phyloP scores from a whole-genome alignment of 495 filamentous ascomycete genomes.

The Aspergillus bertholletiae region DNA sequence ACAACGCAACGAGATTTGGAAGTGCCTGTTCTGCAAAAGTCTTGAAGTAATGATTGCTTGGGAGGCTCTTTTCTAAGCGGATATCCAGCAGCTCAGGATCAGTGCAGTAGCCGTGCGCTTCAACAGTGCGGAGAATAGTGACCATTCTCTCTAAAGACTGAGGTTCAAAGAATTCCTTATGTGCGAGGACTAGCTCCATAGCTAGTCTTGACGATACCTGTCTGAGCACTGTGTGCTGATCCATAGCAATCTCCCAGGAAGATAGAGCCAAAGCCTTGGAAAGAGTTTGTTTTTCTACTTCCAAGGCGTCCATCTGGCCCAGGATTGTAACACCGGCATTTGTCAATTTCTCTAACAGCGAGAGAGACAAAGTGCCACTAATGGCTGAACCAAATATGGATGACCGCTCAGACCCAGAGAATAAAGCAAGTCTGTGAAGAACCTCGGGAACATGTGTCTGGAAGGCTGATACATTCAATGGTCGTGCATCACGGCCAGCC shows the following conservation, averaged over 20 bases:
- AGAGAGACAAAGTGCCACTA: constrained; percentile 50
- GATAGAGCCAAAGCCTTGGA: constrained; percentile 49
- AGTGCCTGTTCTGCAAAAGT: constrained; percentile 28
- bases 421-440: constrained; percentile 36
- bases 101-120: constrained; percentile 18
- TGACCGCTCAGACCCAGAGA: constrained; percentile 28
- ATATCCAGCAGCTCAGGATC: constrained; percentile 11
- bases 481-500: constrained; percentile 37
- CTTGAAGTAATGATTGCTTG: constrained; percentile 33
- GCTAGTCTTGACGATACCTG: constrained; percentile 47
- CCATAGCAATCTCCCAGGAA: constrained; percentile 42
- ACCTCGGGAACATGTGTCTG: constrained; percentile 31
- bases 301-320: constrained; percentile 59
- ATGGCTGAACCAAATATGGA: constrained; percentile 36
- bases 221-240: constrained; percentile 45
- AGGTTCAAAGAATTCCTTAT: constrained; percentile 34
- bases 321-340: constrained; percentile 51
- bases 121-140: constrained; percentile 21
- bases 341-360: constrained; percentile 54
- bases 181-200: constrained; percentile 43
- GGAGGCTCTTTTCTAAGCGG: constrained; percentile 20
- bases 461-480: constrained; percentile 29
- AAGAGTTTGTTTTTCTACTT: constrained; percentile 61
- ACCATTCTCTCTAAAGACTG: constrained; percentile 26
- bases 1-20: constrained; percentile 27